Base-by-base conservation (phyloP, 176 grass and related monocot genomes). In the Ensete glaucum region DNA sequence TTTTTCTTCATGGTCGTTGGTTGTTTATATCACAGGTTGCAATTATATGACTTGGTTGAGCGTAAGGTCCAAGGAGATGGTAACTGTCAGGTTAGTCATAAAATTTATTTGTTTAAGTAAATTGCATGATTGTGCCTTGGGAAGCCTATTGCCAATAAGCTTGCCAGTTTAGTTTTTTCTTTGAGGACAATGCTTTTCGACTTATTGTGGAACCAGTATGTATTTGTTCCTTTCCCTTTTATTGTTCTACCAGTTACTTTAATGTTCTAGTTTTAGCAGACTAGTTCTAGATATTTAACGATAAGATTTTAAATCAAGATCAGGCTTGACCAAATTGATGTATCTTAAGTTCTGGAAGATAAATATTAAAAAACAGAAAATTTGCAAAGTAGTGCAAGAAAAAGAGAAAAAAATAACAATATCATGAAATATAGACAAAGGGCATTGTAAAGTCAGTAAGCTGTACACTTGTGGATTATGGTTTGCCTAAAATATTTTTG, bases 11-110 rank as follows among this genome's bases (percentile, higher is more conserved):
- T 58, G 25, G 17, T 66, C 34, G 13, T 29, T 67, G 64, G 10
- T 74, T 12, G 19, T 62, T 62, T 54, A 27, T 81, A n/a, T 69
- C 79, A 62, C 83, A 98, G 94, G 78, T 89, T 98, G 82, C 87
- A 23, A 62, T 53, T 98, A 69, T 98, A 91, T 80, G 94, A 93
- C 48, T 77, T 98, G 64, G 69, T 85, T 80, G 94, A 98, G 77
- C 71, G 85, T 80, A 98, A 98, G 84, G 90, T 98, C 24, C 72
- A 85, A 84, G 94, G 94, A 85, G 94, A 98, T 89, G 94, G 94
- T 34, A 98, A 98, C 75, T 98, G 94, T 91, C 94, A 98, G 94
- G 94, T 98, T 78, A 81, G 53, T 87, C 50, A 54, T 53, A 51
- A 48, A 43, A 43, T 43, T 43, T 80, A 19, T 16, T 16, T 16